Evolutionary conservation across 129 eudicot genomes (phyloP).

Genomic region (Pseudognaphalium luteoalbum): DNA sequence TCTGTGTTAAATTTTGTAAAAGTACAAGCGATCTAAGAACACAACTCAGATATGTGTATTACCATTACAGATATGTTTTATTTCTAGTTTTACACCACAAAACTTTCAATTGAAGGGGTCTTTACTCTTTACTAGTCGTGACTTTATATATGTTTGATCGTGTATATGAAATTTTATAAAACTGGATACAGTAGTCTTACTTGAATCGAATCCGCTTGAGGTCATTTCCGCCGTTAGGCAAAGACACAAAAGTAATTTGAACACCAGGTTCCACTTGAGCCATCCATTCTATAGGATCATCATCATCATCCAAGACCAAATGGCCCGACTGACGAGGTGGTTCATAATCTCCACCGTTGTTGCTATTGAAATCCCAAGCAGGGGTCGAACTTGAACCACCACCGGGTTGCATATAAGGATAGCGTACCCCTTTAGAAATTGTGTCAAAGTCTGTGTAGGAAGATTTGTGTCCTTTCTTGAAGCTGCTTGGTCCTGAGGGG

Average conservation of each 20-base stretch:
- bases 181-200: conserved; percentile 38
- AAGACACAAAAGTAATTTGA: conserved; percentile 89
- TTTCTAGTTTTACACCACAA: not conserved
- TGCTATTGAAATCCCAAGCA: conserved; percentile 66
- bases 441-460: conserved; percentile 61
- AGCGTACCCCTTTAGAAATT: conserved; percentile 53
- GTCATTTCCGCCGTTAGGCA: conserved; percentile 87
- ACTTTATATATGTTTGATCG: not conserved
- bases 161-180: not conserved
- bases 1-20: conserved; percentile 3
- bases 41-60: too few relatives aligned
- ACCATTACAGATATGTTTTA: too few relatives aligned
- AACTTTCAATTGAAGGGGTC: not conserved
- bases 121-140: not conserved
- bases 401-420: conserved; percentile 54
- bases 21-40: not conserved
- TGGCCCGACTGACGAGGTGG: conserved; percentile 65
- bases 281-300: conserved; percentile 87
- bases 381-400: conserved; percentile 66
- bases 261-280: conserved; percentile 98
- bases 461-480: conserved; percentile 51
- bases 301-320: conserved; percentile 69
- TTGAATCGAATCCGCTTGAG: conserved; percentile 91
- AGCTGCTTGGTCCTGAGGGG: conserved; percentile 45
- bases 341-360: conserved; percentile 44